Evolutionary conservation across 2,329 filamentous ascomycete species (phyloP).

Genomic region (Ceratocystis lukuohia): DNA sequence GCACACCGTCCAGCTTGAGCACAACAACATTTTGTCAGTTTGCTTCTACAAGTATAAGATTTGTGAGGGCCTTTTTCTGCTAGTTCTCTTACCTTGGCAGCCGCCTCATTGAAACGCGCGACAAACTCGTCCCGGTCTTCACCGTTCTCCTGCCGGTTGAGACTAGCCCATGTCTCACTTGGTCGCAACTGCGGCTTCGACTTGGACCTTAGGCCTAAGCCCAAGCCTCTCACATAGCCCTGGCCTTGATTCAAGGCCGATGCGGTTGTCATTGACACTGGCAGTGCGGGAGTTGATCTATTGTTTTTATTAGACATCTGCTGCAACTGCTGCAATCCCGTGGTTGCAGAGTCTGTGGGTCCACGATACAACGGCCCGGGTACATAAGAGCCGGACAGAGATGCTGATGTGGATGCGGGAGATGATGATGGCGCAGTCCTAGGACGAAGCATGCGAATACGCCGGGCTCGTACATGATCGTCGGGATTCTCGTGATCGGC

Average conservation of each 20-base stretch:
- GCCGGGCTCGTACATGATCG: background rate
- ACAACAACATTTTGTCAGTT: background rate
- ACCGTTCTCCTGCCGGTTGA: slow-evolving; percentile 30
- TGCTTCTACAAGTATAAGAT: background rate
- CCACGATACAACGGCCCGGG: background rate
- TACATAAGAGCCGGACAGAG: background rate
- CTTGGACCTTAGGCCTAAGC: slow-evolving; percentile 8
- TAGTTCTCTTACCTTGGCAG: slow-evolving; percentile 36
- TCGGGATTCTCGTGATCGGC: background rate
- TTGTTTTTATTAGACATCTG: slow-evolving; percentile 11
- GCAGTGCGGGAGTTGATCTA: slow-evolving; percentile 17
- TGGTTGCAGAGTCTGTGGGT: background rate
- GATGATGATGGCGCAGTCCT: slow-evolving; percentile 13
- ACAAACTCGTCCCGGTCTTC: slow-evolving; percentile 38
- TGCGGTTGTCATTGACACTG: slow-evolving; percentile 5
- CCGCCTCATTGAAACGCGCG: slow-evolving; percentile 47
- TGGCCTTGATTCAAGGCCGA: background rate
- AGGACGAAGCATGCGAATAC: background rate
- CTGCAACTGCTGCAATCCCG: background rate
- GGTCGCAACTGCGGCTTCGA: slow-evolving; percentile 17
- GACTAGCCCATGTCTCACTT: slow-evolving; percentile 17
- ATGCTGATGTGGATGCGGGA: slow-evolving; percentile 2
- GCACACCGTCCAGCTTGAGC: slow-evolving; percentile 38
- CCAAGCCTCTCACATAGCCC: slow-evolving; percentile 7
- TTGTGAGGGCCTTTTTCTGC: background rate